These are phyloP conservation scores for Globisporangium abappressorium DNA, from an alignment of 352 stramenopile genomes.

Conservation along the genomic window DNA sequence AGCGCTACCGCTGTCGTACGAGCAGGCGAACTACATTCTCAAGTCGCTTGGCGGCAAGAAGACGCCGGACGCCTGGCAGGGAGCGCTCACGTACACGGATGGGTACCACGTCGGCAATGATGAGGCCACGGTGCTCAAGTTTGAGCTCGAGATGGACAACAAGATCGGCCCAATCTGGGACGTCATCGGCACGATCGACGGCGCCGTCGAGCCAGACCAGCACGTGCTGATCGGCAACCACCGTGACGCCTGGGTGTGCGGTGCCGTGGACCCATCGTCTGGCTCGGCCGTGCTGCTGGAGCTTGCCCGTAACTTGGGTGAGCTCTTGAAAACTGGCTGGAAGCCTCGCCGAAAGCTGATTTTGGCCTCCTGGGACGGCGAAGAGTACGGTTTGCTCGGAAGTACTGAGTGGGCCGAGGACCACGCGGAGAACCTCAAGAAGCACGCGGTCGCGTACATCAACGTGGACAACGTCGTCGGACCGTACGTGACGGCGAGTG, in stretches of 20 bases:
- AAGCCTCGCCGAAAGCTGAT: conserved; percentile 68
- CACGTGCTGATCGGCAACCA: conserved; percentile 90
- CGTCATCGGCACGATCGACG: conserved; percentile 81
- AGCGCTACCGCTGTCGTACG: conserved; percentile 73
- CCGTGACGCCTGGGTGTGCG: conserved; percentile 90
- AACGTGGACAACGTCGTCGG: conserved; percentile 83
- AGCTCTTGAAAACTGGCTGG: conserved; percentile 67
- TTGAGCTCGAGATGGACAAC: conserved; percentile 81
- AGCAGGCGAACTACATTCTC: conserved; percentile 76
- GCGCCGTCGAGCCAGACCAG: conserved; percentile 50
- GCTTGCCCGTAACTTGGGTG: conserved; percentile 68
- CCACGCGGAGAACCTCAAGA: conserved; percentile 40
- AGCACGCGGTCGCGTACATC: conserved; percentile 74
- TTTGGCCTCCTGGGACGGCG: conserved; percentile 81
- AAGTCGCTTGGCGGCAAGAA: conserved; percentile 53
- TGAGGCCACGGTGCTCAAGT: conserved; percentile 49
- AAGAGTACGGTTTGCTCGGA: conserved; percentile 83
- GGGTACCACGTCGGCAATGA: conserved; percentile 78
- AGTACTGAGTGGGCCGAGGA: conserved; percentile 84
- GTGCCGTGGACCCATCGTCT: conserved; percentile 81
- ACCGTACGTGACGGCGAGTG: conserved; percentile 38
- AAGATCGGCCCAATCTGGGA: conserved; percentile 81
- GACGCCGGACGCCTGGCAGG: conserved; percentile 55
- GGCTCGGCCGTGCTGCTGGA: conserved; percentile 82
- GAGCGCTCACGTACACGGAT: conserved; percentile 46